Base-by-base conservation (phyloP, 768 basidiomycete genomes). In the Xerocomus spinulosus region DNA sequence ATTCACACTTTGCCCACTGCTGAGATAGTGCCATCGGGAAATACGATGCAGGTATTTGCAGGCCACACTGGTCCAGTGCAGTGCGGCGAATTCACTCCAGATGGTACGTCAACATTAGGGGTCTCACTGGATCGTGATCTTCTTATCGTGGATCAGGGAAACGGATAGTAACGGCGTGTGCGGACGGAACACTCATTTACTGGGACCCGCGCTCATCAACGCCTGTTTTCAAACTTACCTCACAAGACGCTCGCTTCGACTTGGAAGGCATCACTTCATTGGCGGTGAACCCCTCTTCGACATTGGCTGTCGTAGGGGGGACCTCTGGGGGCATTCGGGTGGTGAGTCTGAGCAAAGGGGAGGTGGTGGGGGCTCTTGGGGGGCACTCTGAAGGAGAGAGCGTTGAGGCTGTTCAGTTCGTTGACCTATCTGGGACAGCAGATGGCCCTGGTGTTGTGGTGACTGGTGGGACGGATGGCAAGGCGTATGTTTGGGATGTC, bases 11-110 rank as follows among this genome's bases (percentile, higher is more conserved):
- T 30, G 9, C 43, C 56, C 8, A 55, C 43, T 58, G 6, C 8
- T 21, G 26, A 41, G 41, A 48, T 64, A 97, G 95, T 99, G 24
- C 96, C 96, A 3, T 88, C 87, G 6, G 96, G 96, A 35, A 87
- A 81, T 54, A 94, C 85, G 43, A 94, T 99, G 87, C 88, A 93
- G 61, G 94, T 98, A 8, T 91, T 98, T 57, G 87, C 90, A 2
- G 92, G 92, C 0, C 96, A 99, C 68, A 82, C 81, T 0, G 81
- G 85, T 5, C 69, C 92, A 5, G 84, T 92, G 4, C 85, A 89
- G 39, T 86, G 87, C 50, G 94, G 95, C 38, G 79, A 84, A 55
- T 98, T 95, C 69, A 93, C 92, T 0, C 91, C 94, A 10, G 90
- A 93, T 65, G 93, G 90, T 83, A 59, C 45, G 59, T 52, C 17